Conservation (phyloP, 352 stramenopile species). For the Phytopythium montanum region DNA sequence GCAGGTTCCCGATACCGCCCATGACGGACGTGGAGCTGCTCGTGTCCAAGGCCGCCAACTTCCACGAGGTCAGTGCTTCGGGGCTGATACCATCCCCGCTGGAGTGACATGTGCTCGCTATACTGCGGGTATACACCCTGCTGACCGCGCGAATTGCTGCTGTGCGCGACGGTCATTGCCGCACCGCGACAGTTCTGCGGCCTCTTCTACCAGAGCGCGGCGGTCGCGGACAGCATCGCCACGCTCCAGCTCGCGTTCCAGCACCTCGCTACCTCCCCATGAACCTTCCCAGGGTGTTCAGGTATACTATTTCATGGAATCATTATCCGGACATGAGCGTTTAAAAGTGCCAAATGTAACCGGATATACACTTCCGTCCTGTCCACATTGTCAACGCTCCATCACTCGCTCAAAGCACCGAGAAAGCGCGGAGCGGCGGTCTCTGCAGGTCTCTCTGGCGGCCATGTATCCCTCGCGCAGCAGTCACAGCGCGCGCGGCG, state of each 20-base stretch:
- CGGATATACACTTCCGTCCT: not conserved
- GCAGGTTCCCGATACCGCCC: constrained; percentile 41
- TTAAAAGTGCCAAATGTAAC: too few species aligned
- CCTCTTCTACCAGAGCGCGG: constrained; percentile 43
- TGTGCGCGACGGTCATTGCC: not conserved
- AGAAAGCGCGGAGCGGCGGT: constrained; percentile 1
- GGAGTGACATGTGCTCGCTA: not conserved
- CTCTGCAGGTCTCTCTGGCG: not conserved
- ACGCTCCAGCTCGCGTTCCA: constrained; percentile 48
- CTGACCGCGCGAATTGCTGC: not conserved
- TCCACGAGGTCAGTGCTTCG: constrained; percentile 39
- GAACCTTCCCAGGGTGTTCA: not conserved
- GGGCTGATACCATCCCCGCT: not conserved
- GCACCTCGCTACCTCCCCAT: constrained; percentile 11
- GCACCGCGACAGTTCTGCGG: constrained; percentile 39
- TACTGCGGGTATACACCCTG: not conserved
- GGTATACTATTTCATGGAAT: not conserved
- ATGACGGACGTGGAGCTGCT: constrained; percentile 49
- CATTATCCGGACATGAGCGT: constrained; percentile 2
- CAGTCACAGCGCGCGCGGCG: constrained; percentile 9
- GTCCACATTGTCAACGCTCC: not conserved
- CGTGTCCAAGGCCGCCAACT: constrained; percentile 45
- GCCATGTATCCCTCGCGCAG: constrained; percentile 3
- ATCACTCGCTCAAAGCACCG: not conserved
- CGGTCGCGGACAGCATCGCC: constrained; percentile 25